A percentile compares a stretch with the other conserved stretches of the same genome.
Evolutionary conservation across 2,329 filamentous ascomycete genomes (phyloP).

Genomic region (Rachicladosporium sp.): DNA sequence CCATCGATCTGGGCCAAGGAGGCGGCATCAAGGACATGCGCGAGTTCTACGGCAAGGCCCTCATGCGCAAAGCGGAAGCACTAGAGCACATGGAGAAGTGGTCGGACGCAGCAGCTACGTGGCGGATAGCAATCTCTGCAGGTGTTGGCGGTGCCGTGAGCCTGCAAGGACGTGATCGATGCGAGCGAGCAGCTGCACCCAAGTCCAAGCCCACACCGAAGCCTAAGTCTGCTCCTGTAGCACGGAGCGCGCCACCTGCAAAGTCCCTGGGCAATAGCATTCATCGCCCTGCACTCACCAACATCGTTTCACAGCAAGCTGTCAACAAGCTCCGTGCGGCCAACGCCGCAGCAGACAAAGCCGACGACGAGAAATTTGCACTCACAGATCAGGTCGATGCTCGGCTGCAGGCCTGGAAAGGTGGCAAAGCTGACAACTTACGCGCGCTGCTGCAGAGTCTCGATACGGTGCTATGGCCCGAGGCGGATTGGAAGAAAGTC

Average conservation of each 20-base stretch:
- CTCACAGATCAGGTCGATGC: conserved; percentile 78
- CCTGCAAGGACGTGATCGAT: conserved; percentile 74
- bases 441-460: conserved; percentile 76
- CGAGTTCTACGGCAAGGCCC: conserved; percentile 83
- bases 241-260: conserved; percentile 8
- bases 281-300: conserved; percentile 18
- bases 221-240: conserved; percentile 2
- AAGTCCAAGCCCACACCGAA: conserved; percentile 30
- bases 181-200: conserved; percentile 63
- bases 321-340: conserved; percentile 72
- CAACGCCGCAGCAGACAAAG: conserved; percentile 71
- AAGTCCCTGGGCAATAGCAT: conserved; percentile 14
- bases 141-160: conserved; percentile 78
- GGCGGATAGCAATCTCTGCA: conserved; percentile 71
- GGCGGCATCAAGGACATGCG: conserved; percentile 67
- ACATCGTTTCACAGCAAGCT: conserved; percentile 47
- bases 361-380: conserved; percentile 87
- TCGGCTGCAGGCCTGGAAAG: conserved; percentile 66
- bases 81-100: conserved; percentile 93
- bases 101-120: conserved; percentile 67
- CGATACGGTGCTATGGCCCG: conserved; percentile 81
- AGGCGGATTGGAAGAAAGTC: conserved; percentile 92
- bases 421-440: conserved; percentile 85
- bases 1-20: conserved; percentile 52
- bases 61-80: conserved; percentile 90